Conservation (phyloP, 2,329 filamentous ascomycete genomes). For the Dichotomopilus funicola region DNA sequence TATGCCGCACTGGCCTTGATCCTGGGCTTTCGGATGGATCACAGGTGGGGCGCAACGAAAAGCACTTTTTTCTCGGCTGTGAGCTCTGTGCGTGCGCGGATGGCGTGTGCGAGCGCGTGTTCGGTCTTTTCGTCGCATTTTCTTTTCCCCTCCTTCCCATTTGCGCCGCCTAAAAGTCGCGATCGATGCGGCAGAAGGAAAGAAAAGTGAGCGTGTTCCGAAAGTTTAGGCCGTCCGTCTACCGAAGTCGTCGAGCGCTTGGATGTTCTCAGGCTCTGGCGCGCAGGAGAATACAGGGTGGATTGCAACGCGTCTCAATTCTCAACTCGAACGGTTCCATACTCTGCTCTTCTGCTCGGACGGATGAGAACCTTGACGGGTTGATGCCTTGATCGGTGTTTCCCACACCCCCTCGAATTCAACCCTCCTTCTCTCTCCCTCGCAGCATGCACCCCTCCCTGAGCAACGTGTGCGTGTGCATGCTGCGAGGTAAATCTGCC, state of each 20-base stretch:
- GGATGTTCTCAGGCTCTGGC: too few relatives aligned
- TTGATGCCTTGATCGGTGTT: background rate
- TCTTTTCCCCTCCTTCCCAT: background rate
- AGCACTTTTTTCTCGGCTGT: conserved; percentile 7
- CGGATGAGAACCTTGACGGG: conserved; percentile 6
- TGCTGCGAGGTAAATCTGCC: conserved; percentile 26
- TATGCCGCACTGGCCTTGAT: conserved; percentile 18
- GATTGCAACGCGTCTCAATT: too few relatives aligned
- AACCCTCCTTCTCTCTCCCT: background rate
- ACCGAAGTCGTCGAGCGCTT: too few relatives aligned
- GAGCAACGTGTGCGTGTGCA: conserved; percentile 25
- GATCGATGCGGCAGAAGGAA: background rate
- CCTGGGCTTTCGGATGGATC: conserved; percentile 20
- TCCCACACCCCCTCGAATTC: background rate
- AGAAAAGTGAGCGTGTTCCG: background rate
- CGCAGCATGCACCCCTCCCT: conserved; percentile 11
- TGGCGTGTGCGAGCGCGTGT: background rate
- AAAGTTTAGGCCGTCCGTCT: too few relatives aligned
- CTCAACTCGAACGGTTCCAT: too few relatives aligned
- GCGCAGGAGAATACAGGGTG: too few relatives aligned
- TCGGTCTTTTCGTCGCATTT: background rate
- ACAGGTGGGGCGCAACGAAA: conserved; percentile 20
- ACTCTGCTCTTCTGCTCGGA: background rate
- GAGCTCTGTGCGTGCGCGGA: conserved; percentile 5
- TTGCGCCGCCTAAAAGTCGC: background rate